phyloP scores from a whole-genome alignment of 2,329 filamentous ascomycete genomes.

The Nannizziopsis arthrosporioides region DNA sequence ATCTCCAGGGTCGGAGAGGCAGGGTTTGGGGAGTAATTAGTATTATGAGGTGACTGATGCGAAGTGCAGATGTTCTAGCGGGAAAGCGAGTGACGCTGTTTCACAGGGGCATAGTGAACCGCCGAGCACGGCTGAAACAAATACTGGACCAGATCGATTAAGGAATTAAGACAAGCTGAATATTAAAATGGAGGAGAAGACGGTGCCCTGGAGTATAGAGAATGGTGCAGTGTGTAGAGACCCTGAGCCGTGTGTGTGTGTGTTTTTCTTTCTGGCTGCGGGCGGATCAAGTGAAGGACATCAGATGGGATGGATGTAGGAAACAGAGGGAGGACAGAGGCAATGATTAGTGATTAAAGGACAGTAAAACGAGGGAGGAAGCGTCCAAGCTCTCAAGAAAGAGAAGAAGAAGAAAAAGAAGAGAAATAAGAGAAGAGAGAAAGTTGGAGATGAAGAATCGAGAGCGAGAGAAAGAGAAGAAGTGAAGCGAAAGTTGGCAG shows the following conservation, averaged over 20 bases:
- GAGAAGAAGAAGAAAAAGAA: neutral
- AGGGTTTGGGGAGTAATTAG: no score
- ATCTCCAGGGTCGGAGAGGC: no score
- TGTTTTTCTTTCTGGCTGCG: no score
- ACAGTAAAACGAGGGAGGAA: neutral
- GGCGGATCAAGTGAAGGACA: no score
- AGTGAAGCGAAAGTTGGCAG: neutral
- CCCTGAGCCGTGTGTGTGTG: no score
- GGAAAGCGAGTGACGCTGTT: neutral
- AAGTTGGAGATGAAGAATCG: neutral
- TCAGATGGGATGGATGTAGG: no score
- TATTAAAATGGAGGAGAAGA: neutral
- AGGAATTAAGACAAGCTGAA: conserved; percentile 2
- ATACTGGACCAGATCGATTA: neutral
- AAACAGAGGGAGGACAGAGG: no score
- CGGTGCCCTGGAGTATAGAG: no score
- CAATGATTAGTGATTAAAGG: no score
- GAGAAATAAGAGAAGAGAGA: neutral
- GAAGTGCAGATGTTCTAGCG: no score
- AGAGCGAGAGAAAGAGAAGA: neutral
- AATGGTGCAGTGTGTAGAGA: no score
- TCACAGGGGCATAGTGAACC: conserved; percentile 3
- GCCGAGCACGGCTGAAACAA: neutral
- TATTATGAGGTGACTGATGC: no score
- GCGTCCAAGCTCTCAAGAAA: neutral